Evolutionary conservation across 2,329 filamentous ascomycete genomes (phyloP).

Genomic region (Akanthomyces dipterigenus): DNA sequence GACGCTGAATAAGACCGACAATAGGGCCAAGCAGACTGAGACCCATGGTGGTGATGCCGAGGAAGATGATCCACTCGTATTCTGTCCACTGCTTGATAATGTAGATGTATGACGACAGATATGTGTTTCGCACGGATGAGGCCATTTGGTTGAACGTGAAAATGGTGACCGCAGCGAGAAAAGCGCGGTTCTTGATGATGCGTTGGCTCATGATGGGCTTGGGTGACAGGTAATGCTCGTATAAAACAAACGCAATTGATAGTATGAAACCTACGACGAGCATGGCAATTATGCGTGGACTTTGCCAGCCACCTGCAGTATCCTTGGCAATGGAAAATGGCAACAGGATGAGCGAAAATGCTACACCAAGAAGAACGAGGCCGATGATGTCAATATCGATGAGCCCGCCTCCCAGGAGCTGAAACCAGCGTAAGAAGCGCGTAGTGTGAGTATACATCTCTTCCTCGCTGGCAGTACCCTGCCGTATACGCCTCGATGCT

Average conservation of each 20-base stretch:
- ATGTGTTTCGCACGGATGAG: conserved; percentile 20
- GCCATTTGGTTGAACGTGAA: conserved; percentile 20
- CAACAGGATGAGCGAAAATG: conserved; percentile 43
- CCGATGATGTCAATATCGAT: conserved; percentile 52
- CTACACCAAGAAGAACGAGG: neutral
- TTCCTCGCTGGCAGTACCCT: neutral
- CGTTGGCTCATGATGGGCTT: conserved; percentile 19
- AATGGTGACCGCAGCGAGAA: conserved; percentile 24
- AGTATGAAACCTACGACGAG: conserved; percentile 32
- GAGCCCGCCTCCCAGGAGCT: conserved; percentile 9
- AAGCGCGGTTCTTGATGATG: conserved; percentile 23
- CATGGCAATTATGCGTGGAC: conserved; percentile 35
- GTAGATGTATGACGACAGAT: conserved; percentile 27
- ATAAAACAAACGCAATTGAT: conserved; percentile 28
- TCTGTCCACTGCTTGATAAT: conserved; percentile 35
- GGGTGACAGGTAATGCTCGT: conserved; percentile 20
- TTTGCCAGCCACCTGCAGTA: conserved; percentile 34
- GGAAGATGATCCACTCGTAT: conserved; percentile 35
- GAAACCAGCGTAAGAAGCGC: neutral
- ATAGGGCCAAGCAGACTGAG: conserved; percentile 31
- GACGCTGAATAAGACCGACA: conserved; percentile 27
- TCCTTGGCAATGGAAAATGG: conserved; percentile 49
- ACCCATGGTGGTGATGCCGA: conserved; percentile 32
- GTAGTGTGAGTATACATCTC: neutral
- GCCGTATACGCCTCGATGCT: neutral